Evolutionary conservation across 257 asterid species (phyloP), one percentile per base, ranked within the genome.

Genomic region (Orobanche coerulescens): DNA sequence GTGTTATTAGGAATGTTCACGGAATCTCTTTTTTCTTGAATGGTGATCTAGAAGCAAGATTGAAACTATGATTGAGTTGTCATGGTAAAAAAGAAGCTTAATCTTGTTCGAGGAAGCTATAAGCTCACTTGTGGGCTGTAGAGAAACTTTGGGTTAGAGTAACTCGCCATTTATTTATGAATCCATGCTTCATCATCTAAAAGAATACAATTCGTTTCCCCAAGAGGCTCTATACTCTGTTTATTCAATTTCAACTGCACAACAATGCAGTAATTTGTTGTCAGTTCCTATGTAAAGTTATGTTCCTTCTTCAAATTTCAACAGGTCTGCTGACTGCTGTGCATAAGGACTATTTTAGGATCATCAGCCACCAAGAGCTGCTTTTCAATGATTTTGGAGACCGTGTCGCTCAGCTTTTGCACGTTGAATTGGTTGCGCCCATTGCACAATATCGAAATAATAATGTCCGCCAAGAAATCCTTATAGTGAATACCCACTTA

Each of bases 371-470:
- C n/a, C n/a, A n/a, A n/a, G n/a, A n/a, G n/a, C n/a, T n/a, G n/a
- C n/a, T n/a, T n/a, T n/a, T n/a, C n/a, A n/a, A n/a, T n/a, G n/a
- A n/a, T n/a, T n/a, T n/a, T n/a, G n/a, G n/a, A n/a, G n/a, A n/a
- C 72, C 95, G 99, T 25, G 99, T 93, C 67, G 99, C 99, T 58
- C 99, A 93, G 78, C 74, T 93, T 18, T 76, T 93, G 68, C 99
- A 93, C 13, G 95, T 89, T 18, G 97, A 93, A 74, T 75, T 93
- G 44, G 62, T 77, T 33, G 68, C 82, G 40, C 88, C 97, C 63
- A 46, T 73, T 59, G 66, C 86, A 14, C 86, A 83, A 73, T 73
- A 64, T 61, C 76, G 70, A 37, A 79, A 62, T 69, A 54, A 34
- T 44, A 72, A 79, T 66, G 86, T 84, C 46, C 77, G 88, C 13